These are phyloP conservation scores for Periconia sp. DNA, from an alignment of 2,329 filamentous ascomycete genomes.

Conservation along the genomic window DNA sequence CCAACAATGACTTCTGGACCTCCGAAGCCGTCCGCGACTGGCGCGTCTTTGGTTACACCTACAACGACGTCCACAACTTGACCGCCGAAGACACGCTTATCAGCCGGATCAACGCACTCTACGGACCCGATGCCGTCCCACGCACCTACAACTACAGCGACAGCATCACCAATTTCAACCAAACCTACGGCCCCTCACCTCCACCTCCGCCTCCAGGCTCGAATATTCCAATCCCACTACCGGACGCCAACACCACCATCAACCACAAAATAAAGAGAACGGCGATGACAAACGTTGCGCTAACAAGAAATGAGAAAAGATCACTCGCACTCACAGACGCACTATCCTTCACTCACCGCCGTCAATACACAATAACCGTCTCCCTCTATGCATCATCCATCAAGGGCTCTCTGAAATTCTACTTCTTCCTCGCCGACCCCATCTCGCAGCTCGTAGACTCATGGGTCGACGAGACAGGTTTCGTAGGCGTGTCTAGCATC, in stretches of 20 bases:
- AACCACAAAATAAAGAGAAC: not conserved
- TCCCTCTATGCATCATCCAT: constrained; percentile 62
- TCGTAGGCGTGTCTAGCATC: constrained; percentile 63
- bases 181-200: not conserved
- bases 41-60: constrained; percentile 71
- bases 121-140: constrained; percentile 49
- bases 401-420: constrained; percentile 63
- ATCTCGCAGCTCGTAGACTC: constrained; percentile 30
- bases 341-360: constrained; percentile 5
- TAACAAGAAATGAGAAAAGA: not conserved
- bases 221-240: not conserved
- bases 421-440: constrained; percentile 65
- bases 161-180: not conserved
- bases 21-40: constrained; percentile 63
- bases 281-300: not conserved
- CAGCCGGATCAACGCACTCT: constrained; percentile 61
- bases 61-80: constrained; percentile 60
- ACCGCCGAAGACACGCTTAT: constrained; percentile 45
- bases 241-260: not conserved
- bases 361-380: constrained; percentile 70
- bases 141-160: not conserved
- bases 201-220: not conserved
- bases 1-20: constrained; percentile 65
- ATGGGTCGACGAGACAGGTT: constrained; percentile 58
- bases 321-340: constrained; percentile 33